Percentiles rank a stretch among this genome's conserved stretches.
Conservation (phyloP, 225 moss, liverwort and hornwort genomes). For the Polytrichum commune region DNA sequence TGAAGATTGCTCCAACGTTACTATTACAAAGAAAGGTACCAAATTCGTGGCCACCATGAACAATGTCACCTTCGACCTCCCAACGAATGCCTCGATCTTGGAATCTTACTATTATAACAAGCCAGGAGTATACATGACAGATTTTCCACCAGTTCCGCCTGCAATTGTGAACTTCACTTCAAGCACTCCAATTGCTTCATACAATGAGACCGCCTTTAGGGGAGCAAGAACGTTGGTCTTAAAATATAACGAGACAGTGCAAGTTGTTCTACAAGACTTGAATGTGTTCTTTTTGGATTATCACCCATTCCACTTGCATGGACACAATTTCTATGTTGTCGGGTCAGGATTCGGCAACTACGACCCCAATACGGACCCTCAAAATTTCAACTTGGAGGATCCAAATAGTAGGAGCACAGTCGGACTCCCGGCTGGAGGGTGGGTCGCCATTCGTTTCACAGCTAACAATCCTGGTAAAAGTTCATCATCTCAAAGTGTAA, state of each 20-base stretch:
- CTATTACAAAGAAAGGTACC: fast-evolving
- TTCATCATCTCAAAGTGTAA: too few relatives aligned
- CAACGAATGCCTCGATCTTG: conserved; percentile 10
- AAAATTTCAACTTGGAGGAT: conserved; percentile 46
- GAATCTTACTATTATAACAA: conserved; percentile 20
- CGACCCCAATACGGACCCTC: conserved; percentile 11
- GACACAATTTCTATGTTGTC: conserved; percentile 61
- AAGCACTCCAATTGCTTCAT: not conserved
- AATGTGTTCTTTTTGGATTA: conserved; percentile 23
- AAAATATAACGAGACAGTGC: conserved; percentile 37
- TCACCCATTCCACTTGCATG: conserved; percentile 65
- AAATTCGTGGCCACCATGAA: conserved; percentile 25
- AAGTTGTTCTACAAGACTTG: conserved; percentile 56
- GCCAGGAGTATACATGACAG: conserved; percentile 3
- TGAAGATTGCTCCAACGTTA: conserved; percentile 1
- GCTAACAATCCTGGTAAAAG: conserved; percentile 42
- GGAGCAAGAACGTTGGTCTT: conserved; percentile 18
- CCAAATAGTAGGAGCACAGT: conserved; percentile 41
- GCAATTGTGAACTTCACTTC: conserved; percentile 13
- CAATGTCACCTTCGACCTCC: conserved; percentile 25
- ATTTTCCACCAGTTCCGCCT: conserved; percentile 18
- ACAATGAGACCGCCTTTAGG: not conserved
- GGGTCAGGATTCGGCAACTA: conserved; percentile 47
- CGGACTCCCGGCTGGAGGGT: conserved; percentile 24
- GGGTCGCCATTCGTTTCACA: conserved; percentile 36